A percentile compares a stretch with the other conserved stretches of the same genome.
Evolutionary conservation across 441 rosid species (phyloP).

Genomic region (Pelargonium fulgidum): DNA sequence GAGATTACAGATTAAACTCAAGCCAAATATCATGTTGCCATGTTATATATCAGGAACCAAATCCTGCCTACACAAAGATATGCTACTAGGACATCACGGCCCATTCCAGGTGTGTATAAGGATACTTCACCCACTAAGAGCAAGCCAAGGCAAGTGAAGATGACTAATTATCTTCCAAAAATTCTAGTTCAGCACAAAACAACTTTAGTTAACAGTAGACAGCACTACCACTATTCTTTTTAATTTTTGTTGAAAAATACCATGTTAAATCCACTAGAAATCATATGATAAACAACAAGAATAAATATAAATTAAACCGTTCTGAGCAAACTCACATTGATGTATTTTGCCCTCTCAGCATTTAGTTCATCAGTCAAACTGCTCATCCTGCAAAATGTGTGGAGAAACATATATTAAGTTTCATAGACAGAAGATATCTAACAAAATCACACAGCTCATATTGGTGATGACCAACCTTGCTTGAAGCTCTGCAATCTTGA

Average conservation of each 20-base stretch:
- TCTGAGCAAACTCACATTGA: slow-evolving; percentile 46
- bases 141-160: background rate
- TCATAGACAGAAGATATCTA: background rate
- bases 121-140: background rate
- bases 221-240: too few species aligned
- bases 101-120: background rate
- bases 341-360: slow-evolving; percentile 58
- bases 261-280: background rate
- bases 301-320: background rate
- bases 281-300: background rate
- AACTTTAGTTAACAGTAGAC: background rate
- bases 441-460: slow-evolving; percentile 10
- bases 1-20: background rate
- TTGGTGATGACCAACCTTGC: slow-evolving; percentile 48
- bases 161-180: background rate
- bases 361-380: slow-evolving; percentile 66
- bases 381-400: slow-evolving; percentile 51
- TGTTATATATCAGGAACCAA: background rate
- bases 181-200: background rate
- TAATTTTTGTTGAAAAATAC: too few species aligned
- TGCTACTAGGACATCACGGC: background rate
- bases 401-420: slow-evolving; percentile 1
- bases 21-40: background rate
- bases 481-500: slow-evolving; percentile 66
- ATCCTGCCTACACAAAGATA: background rate